Evolutionary conservation across 2,329 filamentous ascomycete genomes (phyloP), one percentile per base, ranked within the genome.

Genomic region (Biscogniauxia marginata): DNA sequence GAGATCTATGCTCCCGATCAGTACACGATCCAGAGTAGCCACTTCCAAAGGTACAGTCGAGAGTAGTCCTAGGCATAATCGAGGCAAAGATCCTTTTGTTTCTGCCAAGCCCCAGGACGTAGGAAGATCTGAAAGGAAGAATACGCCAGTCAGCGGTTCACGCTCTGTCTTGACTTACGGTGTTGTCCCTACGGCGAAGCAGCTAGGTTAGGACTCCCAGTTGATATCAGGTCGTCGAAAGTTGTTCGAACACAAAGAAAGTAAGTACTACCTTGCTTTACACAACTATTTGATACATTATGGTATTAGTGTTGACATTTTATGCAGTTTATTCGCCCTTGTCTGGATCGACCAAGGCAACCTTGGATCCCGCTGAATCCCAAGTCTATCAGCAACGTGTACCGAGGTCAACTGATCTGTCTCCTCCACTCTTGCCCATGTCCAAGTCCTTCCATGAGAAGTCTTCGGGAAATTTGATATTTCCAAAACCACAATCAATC

Each of bases 211-310:
- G 64, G 63, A 70, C 57, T 67, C 66, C 7, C 66, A 58, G 25
- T 48, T 66, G 6, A 62, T 71, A 20, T 59, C 67, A 11, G 70
- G 72, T 56, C 66, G 66, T 18, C 68, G 69, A 53, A 70, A 63
- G 50, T 8, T 72, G 23, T 73, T 74, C 54, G 71, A 74, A 51
- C 46, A 56, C 34, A 54, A 54, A 19, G 59, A 54, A 21, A 58
- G 71, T 73, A 52, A 65, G 68, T 66, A 23, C 24, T 24, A 34
- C 24, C 16, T 9, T 16, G 1, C 24, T 2, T 18, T 34, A 39
- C 7, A 30, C 7, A 23, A 13, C 18, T n/a, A n/a, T n/a, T n/a
- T n/a, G n/a, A n/a, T n/a, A n/a, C n/a, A n/a, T n/a, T n/a, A 51
- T 24, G 23, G 9, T 45, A 2, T 19, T 46, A 25, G 25, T 16